Conservation (phyloP, 129 eudicot genomes). For the Saposhnikovia divaricata region DNA sequence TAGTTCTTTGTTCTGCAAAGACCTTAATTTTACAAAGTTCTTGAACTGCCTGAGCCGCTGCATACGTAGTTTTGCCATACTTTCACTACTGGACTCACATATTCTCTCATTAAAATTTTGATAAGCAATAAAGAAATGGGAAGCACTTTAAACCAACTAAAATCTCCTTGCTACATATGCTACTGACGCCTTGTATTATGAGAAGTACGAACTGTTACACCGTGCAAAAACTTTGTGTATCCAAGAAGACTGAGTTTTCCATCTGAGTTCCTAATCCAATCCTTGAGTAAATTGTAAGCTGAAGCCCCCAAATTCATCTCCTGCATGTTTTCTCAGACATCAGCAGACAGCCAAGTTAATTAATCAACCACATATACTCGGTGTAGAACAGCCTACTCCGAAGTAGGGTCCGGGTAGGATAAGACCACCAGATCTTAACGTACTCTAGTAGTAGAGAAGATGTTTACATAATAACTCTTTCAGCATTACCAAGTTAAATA, state of each 20-base stretch:
- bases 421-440: background rate
- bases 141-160: background rate
- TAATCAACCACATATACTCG: background rate
- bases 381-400: background rate
- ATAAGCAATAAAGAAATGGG: background rate
- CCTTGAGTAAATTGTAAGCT: constrained; percentile 54
- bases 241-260: constrained; percentile 77
- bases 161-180: background rate
- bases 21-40: background rate
- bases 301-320: constrained; percentile 67
- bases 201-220: constrained; percentile 61
- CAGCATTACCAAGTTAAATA: background rate
- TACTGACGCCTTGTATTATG: constrained; percentile 47
- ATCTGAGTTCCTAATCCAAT: constrained; percentile 73
- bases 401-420: background rate
- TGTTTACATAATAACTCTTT: background rate
- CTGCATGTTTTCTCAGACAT: constrained; percentile 22
- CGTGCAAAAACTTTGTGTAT: constrained; percentile 91
- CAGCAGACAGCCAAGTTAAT: background rate
- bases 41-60: background rate
- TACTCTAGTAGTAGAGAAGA: background rate
- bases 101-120: background rate
- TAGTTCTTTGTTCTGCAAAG: background rate
- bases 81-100: background rate
- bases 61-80: background rate